Base-by-base conservation (phyloP, 2,329 filamentous ascomycete genomes). In the Alternaria dauci region DNA sequence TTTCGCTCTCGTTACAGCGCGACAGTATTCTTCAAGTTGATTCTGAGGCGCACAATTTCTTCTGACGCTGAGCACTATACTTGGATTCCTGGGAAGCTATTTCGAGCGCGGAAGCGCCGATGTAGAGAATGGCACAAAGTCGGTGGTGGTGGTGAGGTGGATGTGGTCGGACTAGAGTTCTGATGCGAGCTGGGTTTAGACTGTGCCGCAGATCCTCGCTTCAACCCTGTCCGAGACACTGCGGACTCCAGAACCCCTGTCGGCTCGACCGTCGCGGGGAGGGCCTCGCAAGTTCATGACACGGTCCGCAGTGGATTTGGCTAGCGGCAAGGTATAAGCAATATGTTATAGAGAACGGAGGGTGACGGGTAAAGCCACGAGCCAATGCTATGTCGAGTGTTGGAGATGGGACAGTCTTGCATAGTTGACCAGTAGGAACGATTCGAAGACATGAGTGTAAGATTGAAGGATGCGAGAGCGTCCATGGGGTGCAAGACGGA, bases 201-300 rank as follows among this genome's bases (percentile, higher is more conserved):
- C 34, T 63, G 62, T 69, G 70, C 69, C 67, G 70, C 70, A 72
- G 68, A 70, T 65, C 64, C 61, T 71, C 70, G 70, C 70, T 71
- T 71, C 56, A 66, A 26, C 67, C 66, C 60, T 61, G 59, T 65
- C 61, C 65, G 69, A 73, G 66, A 71, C 70, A 61, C 43, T 54
- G 46, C 46, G 57, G 69, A 66, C 66, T 55, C 64, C 68, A 71
- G 65, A 68, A 65, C 58, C 67, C 62, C 53, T 60, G 71, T 58
- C 61, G 58, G 58, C 61, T 59, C 65, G 55, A 57, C 59, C 55
- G 39, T 34, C 43, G 53, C 59, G 50, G 44, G 65, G 62, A 52
- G 51, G 30, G 55, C 51, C 47, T 61, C 56, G 52, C 55, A 55
- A 36, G 46, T 46, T 54, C 65, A 71, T 67, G 58, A 68, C 54